A percentile compares a stretch with the other conserved stretches of the same genome.
Conservation (phyloP, 225 moss, liverwort and hornwort species). For the Asterella californica region DNA sequence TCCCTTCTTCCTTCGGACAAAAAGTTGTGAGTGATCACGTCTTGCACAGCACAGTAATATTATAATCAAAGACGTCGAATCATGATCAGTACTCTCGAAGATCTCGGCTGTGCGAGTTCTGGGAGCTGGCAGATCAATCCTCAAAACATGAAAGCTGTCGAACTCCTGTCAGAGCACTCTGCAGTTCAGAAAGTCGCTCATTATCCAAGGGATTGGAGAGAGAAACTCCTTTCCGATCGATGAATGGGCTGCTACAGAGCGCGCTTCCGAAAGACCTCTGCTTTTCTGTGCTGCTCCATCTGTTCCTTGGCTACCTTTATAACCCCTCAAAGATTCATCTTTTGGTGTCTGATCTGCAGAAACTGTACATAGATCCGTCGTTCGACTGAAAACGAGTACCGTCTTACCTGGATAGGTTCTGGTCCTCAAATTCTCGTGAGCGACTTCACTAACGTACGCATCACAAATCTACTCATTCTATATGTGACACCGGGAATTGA, state of each 20-base stretch:
- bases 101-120: background rate
- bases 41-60: background rate
- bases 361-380: background rate
- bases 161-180: conserved; percentile 2
- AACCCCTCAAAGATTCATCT: background rate
- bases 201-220: background rate
- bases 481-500: background rate
- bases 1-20: background rate
- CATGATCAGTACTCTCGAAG: background rate
- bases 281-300: conserved; percentile 2
- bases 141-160: background rate
- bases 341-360: background rate
- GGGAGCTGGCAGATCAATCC: background rate
- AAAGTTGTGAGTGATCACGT: background rate
- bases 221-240: background rate
- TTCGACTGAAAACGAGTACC: background rate
- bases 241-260: background rate
- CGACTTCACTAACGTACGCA: background rate
- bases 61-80: too few species aligned
- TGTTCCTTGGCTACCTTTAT: background rate
- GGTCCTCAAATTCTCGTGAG: background rate
- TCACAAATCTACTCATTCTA: background rate
- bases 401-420: background rate
- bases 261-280: background rate
- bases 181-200: background rate